A percentile compares a stretch with the other conserved stretches of the same genome.
Evolutionary conservation across 1,139 yeast species (phyloP).

Genomic region (Trichomonascaceae sp.): DNA sequence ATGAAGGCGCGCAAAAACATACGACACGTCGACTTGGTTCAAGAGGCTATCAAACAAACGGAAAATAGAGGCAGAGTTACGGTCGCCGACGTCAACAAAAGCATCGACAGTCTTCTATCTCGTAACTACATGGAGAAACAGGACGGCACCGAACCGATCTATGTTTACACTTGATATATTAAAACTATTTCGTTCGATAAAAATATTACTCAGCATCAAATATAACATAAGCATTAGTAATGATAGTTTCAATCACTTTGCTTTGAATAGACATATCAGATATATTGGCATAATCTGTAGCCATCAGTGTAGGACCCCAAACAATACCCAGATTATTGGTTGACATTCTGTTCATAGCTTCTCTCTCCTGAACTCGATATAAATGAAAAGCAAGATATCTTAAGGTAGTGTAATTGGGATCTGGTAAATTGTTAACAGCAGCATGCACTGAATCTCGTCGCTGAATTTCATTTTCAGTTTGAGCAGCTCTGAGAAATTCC

Average conservation of each 20-base stretch:
- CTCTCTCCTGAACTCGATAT: constrained; percentile 62
- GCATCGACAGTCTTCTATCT: constrained; percentile 31
- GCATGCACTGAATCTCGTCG: constrained; percentile 77
- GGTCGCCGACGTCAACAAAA: constrained; percentile 28
- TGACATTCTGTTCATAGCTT: constrained; percentile 70
- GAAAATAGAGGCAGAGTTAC: constrained; percentile 28
- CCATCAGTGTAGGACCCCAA: constrained; percentile 89
- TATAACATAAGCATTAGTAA: constrained; percentile 78
- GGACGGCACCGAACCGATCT: constrained; percentile 11
- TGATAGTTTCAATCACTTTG: constrained; percentile 74
- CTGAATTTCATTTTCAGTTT: constrained; percentile 52
- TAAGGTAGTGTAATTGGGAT: constrained; percentile 89
- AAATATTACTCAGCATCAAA: constrained; percentile 58
- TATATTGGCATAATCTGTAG: constrained; percentile 57
- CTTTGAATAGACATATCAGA: constrained; percentile 80
- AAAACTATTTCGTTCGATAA: background rate
- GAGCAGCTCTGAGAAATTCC: constrained; percentile 75
- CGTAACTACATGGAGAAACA: constrained; percentile 30
- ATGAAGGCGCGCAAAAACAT: constrained; percentile 32
- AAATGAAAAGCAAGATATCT: constrained; percentile 80
- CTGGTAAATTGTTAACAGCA: constrained; percentile 82
- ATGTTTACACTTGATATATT: constrained; percentile 9
- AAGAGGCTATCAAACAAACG: constrained; percentile 26
- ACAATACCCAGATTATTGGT: constrained; percentile 72
- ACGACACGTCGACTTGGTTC: constrained; percentile 33